Evolutionary conservation across 2,329 filamentous ascomycete species (phyloP), one percentile per base, ranked within the genome.

Genomic region (Aspergillus felis): DNA sequence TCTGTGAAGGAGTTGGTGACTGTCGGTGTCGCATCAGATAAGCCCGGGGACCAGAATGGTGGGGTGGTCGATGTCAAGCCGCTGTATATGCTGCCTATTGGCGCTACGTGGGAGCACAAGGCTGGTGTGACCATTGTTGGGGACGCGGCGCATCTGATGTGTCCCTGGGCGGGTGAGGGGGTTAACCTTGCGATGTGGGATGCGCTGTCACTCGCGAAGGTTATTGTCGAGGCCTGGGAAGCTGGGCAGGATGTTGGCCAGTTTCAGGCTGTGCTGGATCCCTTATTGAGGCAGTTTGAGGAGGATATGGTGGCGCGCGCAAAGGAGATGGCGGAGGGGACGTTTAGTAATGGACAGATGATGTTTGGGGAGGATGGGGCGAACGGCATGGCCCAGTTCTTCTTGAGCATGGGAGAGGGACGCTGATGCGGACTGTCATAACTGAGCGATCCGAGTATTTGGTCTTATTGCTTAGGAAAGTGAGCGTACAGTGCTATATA

Each of bases 141-240:
- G 14, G 69, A 71, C 56, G 68, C 69, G 9, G 68, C 69, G 3
- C 67, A 71, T 51, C 50, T 70, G 24, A 71, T 70, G 67, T 58
- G 56, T 12, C 69, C 68, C 1, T 71, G 67, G 55, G 66, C 64
- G 9, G 69, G 68, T 3, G 62, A 69, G 38, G 68, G 69, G 2
- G 69, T 69, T 10, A 71, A 71, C 46, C 41, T 64, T 9, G 68
- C 65, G 3, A 60, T 70, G 60, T 57, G 53, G 53, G 68, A 70
- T 52, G 54, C 63, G 1, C 50, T 69, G 17, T 47, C 57, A 22
- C 50, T 69, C 27, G 55, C 61, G 2, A 54, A 57, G 14, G 60
- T 53, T 4, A 64, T 69, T 8, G 58, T 62, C 32, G 51, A 64
- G 22, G 65, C 65, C 3, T 22, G 63, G 48, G 38, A 32, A n/a